Evolutionary conservation across 768 basidiomycete genomes (phyloP), one percentile per base, ranked within the genome.

Genomic region (Suillus ampliporus): DNA sequence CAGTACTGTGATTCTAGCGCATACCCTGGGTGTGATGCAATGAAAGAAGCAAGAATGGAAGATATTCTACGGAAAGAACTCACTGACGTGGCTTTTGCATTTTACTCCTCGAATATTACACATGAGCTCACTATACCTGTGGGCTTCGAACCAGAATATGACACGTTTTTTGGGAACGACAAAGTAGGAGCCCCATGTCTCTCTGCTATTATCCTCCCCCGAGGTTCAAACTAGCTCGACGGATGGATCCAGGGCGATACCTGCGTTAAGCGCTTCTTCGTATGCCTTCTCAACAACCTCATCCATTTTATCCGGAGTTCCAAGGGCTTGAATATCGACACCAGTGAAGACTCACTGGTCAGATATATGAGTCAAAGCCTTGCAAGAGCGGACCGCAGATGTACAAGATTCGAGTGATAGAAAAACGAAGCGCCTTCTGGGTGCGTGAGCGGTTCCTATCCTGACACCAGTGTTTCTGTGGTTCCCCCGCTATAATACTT

Each of bases 1-100:
- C 50, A 51, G 50, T 51, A 51, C 19, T 51, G 50, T n/a, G 50
- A 51, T n/a, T 51, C 50, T 51, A 51, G 10, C n/a, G 50, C 34
- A n/a, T 51, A 51, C 28, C 50, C 50, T 51, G 6, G 19, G 31
- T 31, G 19, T 8, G 11, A 5, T 11, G 19, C 19, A n/a, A 34
- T 31, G 28, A n/a, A 51, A 51, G 19, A 13, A 34, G 50, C 19
- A 31, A 19, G 11, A 34, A n/a, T 31, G 31, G 19, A 19, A 19
- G 5, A n/a, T n/a, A n/a, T 11, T 34, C 7, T 19, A 6, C 31
- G 28, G 19, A 19, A 31, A 50, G 5, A 31, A 51, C 50, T 51
- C 50, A 51, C 50, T 51, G 31, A 51, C 34, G 28, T 51, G 50
- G 34, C n/a, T 19, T 4, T 5, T 7, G 19, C 50, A 51, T 19